A percentile compares a stretch with the other conserved stretches of the same genome.
These are phyloP conservation scores for Paraurostyla sp. DNA, from an alignment of 73 alveolate species.

Conservation along the genomic window DNA sequence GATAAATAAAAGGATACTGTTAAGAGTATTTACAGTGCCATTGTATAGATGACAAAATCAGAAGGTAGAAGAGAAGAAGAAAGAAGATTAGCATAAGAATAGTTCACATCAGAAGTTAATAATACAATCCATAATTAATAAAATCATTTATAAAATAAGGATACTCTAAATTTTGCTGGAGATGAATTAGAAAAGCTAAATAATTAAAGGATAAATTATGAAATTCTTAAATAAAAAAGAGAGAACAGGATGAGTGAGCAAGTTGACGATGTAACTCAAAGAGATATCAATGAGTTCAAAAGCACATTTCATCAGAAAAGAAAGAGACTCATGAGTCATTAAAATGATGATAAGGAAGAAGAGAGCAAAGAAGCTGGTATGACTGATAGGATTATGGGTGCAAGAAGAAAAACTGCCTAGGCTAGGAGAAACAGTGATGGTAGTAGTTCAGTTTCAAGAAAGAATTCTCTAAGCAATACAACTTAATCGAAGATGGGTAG, in stretches of 20 bases:
- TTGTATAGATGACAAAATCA: constrained; percentile 19
- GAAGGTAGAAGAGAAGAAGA: constrained; percentile 11
- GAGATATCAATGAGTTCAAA: neutral
- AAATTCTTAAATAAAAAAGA: neutral
- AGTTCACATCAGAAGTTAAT: neutral
- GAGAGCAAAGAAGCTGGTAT: neutral
- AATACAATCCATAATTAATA: neutral
- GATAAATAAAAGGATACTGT: neutral
- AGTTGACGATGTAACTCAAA: neutral
- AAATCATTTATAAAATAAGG: neutral
- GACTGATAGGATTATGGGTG: neutral
- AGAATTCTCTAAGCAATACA: neutral
- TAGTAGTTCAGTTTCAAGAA: neutral
- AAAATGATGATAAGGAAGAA: neutral
- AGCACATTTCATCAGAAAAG: neutral
- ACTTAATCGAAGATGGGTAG: neutral
- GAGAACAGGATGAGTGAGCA: neutral
- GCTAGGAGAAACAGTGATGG: neutral
- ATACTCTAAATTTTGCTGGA: neutral
- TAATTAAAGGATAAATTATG: neutral
- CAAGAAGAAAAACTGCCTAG: neutral
- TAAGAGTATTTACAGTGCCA: constrained; percentile 19
- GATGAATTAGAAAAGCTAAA: neutral
- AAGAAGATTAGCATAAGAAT: neutral
- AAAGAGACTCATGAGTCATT: neutral